Base-by-base conservation (phyloP, 2,329 filamentous ascomycete genomes). In the Aspergillus cejpii region DNA sequence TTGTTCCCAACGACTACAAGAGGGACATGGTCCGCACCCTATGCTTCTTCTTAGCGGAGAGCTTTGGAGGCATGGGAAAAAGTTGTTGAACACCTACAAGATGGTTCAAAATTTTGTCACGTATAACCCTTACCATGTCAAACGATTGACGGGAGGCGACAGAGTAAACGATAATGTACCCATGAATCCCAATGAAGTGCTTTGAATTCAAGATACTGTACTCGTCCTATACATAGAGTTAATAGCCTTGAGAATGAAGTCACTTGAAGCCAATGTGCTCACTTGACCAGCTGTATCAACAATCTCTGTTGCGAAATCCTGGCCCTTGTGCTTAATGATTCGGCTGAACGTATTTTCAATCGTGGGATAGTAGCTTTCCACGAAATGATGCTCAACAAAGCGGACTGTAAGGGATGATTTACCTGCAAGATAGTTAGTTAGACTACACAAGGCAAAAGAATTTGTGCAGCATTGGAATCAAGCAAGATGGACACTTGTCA, bases 291-390 rank as follows among this genome's bases (percentile, higher is more conserved):
- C 92, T 21, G 92, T 98, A 66, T 98, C 92, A 66, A 98, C 92
- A 61, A 98, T 97, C 73, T 98, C 92, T 10, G 90, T 95, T 41
- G 87, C 83, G 69, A 83, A 98, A 55, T 97, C 92, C 68, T 96
- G 88, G 40, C 86, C 85, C 70, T 92, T 94, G 69, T 86, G 85
- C 59, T 87, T 85, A 67, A 98, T 95, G 56, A 89, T 84, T 68
- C 94, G 94, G 75, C 85, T 94, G 67, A 98, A 98, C 2, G 91
- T 97, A 69, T 97, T 98, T 70, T 98, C 92, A 62, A 98, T 97
- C 31, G 92, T 98, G 27, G 92, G 92, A 68, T 98, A 98, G 72
- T 98, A 98, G 69, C 87, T 94, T 69, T 98, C 92, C 63, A 98
- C 91, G 65, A 98, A 98, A 72, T 95, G 90, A 51, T 89, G 89